Evolutionary conservation across 1,284 basidiomycete species (phyloP), one percentile per base, ranked within the genome.

Genomic region (Thecaphora thlaspeos): DNA sequence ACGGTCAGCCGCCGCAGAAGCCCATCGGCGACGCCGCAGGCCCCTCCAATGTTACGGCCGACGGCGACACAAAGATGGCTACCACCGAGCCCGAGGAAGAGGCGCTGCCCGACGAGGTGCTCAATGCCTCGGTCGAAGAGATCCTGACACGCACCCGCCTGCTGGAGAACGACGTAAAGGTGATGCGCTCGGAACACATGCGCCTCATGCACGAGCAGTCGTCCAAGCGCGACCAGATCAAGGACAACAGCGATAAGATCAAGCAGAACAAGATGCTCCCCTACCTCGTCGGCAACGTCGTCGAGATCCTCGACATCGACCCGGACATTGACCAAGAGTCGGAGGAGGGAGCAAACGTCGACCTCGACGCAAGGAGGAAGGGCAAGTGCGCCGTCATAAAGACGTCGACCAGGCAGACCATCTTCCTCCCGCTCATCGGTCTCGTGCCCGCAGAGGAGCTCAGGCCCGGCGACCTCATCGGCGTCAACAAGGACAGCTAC

Each of bases 401-500:
- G 82, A 98, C 94, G 1, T 93, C 91, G 0, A 98, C 94, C 5
- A 87, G 95, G 56, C 78, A 85, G 82, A 98, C 95, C 39, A 92
- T 99, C 48, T 99, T 98, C 82, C 85, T 99, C 19, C 94, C 95
- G 9, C 86, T 99, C 74, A 94, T 98, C 66, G 95, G 94, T 60
- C 88, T 99, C 54, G 94, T 98, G 26, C 89, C 92, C 18, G 84
- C 92, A 30, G 88, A 94, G 52, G 82, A 90, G 71, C 86, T 99
- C 53, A 86, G 84, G 71, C 94, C 94, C 2, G 85, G 89, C 41
- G 95, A 97, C 80, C 84, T 99, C 51, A 95, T 99, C 71, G 94
- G 94, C 63, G 94, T 98, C 46, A 98, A 99, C 83, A 99, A 99
- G 80, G 94, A 98, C 79, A 96, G 91, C n/a, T 98, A 98, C 77